Conservation (phyloP, 345 rosid species). For the Zanthoxylum bungeanum region DNA sequence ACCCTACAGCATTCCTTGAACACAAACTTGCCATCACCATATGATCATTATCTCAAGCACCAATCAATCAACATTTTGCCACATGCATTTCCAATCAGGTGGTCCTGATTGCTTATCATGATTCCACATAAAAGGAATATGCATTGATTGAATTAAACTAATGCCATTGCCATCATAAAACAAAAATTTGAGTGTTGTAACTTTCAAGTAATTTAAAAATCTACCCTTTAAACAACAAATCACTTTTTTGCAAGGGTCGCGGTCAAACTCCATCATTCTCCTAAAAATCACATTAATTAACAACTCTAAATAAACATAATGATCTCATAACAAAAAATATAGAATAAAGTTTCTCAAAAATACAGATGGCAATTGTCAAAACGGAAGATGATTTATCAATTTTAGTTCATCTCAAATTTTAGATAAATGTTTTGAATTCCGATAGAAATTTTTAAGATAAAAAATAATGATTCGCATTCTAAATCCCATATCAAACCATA, state of each 20-base stretch:
- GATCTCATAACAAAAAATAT: neutral
- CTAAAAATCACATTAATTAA: neutral
- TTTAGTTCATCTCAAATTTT: no score
- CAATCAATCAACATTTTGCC: conserved; percentile 12
- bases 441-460: no score
- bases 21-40: neutral
- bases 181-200: neutral
- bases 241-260: neutral
- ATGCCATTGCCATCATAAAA: neutral
- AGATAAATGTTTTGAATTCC: no score
- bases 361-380: no score
- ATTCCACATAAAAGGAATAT: no score
- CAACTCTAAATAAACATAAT: neutral
- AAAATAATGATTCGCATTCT: no score
- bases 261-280: neutral
- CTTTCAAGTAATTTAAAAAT: no score
- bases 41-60: conserved; percentile 5
- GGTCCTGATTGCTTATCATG: neutral
- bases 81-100: neutral
- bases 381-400: no score
- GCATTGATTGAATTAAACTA: neutral
- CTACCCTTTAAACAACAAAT: neutral
- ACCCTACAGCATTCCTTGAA: neutral
- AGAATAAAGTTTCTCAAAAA: no score
- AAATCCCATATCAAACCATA: no score